These are phyloP conservation scores for Ophiocordyceps australis DNA, from an alignment of 2,329 filamentous ascomycete species.

Conservation along the genomic window DNA sequence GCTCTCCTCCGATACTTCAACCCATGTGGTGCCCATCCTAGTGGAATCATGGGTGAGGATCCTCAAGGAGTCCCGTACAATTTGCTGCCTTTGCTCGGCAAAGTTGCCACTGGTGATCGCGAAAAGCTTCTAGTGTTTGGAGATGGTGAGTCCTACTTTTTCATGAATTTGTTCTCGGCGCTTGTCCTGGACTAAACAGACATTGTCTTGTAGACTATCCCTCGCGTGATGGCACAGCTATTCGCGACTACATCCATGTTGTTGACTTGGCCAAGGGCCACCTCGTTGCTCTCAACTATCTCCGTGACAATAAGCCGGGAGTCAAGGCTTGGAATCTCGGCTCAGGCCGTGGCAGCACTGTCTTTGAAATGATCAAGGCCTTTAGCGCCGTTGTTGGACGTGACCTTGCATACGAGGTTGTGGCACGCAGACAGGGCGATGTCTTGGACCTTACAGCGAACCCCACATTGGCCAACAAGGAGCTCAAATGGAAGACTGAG, in stretches of 20 bases:
- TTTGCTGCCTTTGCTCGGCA: constrained; percentile 79
- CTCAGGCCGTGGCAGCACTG: constrained; percentile 84
- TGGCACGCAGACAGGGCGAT: constrained; percentile 66
- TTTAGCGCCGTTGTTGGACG: constrained; percentile 78
- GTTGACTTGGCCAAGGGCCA: constrained; percentile 78
- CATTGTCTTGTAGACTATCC: constrained; percentile 49
- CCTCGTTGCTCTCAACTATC: constrained; percentile 76
- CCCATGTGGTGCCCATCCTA: constrained; percentile 85
- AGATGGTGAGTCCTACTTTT: constrained; percentile 71
- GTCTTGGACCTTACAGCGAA: constrained; percentile 92
- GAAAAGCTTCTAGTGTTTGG: constrained; percentile 92
- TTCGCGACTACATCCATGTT: constrained; percentile 97
- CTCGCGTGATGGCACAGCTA: constrained; percentile 80
- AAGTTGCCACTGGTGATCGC: constrained; percentile 88
- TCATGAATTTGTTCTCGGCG: no score
- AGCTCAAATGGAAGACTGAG: constrained; percentile 85
- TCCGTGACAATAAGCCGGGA: constrained; percentile 68
- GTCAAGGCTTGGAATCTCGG: constrained; percentile 95
- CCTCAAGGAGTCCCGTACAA: constrained; percentile 93
- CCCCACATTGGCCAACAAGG: constrained; percentile 67
- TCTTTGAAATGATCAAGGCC: constrained; percentile 93
- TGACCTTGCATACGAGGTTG: constrained; percentile 74
- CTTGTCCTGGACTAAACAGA: no score
- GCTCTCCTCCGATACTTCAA: constrained; percentile 96
- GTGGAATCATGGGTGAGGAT: constrained; percentile 95